Base-by-base conservation (phyloP, 345 rosid genomes). In the Crucihimalaya himalaica region DNA sequence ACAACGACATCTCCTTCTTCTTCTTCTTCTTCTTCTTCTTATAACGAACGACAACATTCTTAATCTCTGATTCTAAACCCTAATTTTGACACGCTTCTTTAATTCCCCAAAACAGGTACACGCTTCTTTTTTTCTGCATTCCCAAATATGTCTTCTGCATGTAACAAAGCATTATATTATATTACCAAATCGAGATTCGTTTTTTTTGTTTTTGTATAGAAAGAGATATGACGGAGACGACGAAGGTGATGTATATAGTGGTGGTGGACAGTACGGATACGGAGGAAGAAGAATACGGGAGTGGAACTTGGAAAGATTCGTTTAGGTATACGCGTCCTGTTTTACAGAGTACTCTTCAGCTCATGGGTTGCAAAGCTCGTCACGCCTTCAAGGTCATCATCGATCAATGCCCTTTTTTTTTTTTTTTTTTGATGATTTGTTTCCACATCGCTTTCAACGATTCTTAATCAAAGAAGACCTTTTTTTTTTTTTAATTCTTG, bases 341-440 rank as follows among this genome's bases (percentile, higher is more conserved):
- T 84, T 80, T 95, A 75, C 99, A 92, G 81, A 88, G 96, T 45
- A 85, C 97, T 78, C 92, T 95, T 68, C 98, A 92, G 77, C 91
- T 95, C 45, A 95, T 95, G 91, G 99, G 98, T 23, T 95, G 99
- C 81, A 95, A 95, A 80, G 86, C 99, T 11, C 93, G 97, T 34
- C 99, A 95, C 72, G 99, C 98, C 65, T 95, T 92, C 78, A 95
- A 95, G 97, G 99, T 95, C 21, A 23, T 73, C 63, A 6, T 23
- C 8, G n/a, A n/a, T n/a, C n/a, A n/a, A n/a, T n/a, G n/a, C n/a
- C 2, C 2, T 43, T 31, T 18, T 18, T 14, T 1, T 18, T 9
- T 39, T 15, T 68, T 21, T 47, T 45, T 28, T 47, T 8, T 47
- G 13, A 47, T 67, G 12, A 32, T 37, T n/a, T 43, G 9, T 10